Evolutionary conservation across 441 rosid genomes (phyloP), one percentile per base, ranked within the genome.

Genomic region (Daphne laureola): DNA sequence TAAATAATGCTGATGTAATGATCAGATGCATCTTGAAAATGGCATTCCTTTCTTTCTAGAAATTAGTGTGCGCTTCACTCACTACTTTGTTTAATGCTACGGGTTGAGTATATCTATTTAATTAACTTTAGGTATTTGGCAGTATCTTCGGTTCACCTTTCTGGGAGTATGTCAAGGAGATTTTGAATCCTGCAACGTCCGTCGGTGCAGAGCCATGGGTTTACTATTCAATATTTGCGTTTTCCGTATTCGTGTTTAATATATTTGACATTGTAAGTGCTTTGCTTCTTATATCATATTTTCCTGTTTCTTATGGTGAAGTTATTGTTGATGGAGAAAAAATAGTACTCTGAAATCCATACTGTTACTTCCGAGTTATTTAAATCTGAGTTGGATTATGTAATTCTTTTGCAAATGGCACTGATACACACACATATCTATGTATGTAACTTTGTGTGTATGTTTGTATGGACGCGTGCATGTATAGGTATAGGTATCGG

Each of bases 211-310:
- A 65, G 25, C 96, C 91, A 8, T 92, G 89, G 95, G 86, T 88
- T 54, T 92, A 88, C 80, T 92, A 88, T 75, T 68, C 96, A 17
- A 67, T 84, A 62, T 92, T 80, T 71, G 98, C 88, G 1, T 86
- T 92, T 62, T 84, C 81, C 52, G 98, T 91, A 59, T 91, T 88
- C 55, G 53, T 88, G 31, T 84, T 92, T 85, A 92, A 88, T 69
- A 92, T 92, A 60, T 92, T 88, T 68, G 98, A 92, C 78, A 92
- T 86, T 55, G 96, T 91, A 67, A 92, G 96, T 80, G 46, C 49
- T 57, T 46, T 41, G 55, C 40, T 48, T 49, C 45, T 43, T 52
- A 58, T 13, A 18, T 46, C 11, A 31, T 5, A 31, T 31, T 31
- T 31, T 58, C 44, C 57, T 16, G 11, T 17, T 53, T 16, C 40